These are phyloP conservation scores for Blastocystis hominis DNA, from an alignment of 352 stramenopile species.

Conservation along the genomic window DNA sequence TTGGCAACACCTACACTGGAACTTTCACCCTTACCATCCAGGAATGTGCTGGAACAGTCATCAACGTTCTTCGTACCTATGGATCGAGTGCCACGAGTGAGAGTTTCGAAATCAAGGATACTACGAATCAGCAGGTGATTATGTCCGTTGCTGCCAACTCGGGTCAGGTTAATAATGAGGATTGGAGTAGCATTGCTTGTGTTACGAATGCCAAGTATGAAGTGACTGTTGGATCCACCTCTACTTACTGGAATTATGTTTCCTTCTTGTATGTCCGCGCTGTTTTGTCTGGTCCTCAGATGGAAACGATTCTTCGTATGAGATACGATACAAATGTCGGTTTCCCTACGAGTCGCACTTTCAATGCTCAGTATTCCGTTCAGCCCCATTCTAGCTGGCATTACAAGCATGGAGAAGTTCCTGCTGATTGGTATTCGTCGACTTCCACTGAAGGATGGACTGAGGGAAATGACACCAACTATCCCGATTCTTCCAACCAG, in stretches of 20 bases:
- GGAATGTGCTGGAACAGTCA: neutral
- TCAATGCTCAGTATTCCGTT: neutral
- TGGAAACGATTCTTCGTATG: neutral
- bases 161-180: neutral
- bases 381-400: neutral
- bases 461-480: too few species aligned
- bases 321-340: neutral
- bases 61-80: neutral
- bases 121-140: neutral
- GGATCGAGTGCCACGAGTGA: neutral
- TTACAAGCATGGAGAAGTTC: neutral
- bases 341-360: neutral
- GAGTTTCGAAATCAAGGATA: constrained; percentile 1
- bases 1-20: neutral
- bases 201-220: neutral
- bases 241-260: neutral
- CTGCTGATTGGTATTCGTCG: neutral
- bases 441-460: neutral
- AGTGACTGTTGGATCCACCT: neutral
- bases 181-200: neutral
- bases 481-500: neutral
- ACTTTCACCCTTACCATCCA: neutral
- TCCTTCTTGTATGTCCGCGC: constrained; percentile 16
- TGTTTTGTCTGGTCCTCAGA: neutral
- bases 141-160: neutral